Conservation (phyloP, 495 filamentous ascomycete genomes). For the Annulohypoxylon bovei region DNA sequence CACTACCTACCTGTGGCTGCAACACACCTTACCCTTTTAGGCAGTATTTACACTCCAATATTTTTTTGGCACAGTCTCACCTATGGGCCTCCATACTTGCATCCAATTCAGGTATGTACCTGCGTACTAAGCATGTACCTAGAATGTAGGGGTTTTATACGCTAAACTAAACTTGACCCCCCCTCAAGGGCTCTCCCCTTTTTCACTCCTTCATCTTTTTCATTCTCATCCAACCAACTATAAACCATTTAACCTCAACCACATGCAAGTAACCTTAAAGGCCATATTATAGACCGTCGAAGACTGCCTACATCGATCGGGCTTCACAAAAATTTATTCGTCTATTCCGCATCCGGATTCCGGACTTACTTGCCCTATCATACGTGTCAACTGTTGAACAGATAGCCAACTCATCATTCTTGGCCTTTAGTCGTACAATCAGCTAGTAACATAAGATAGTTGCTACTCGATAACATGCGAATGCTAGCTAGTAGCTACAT, state of each 20-base stretch:
- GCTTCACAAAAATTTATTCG: background rate
- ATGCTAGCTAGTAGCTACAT: background rate
- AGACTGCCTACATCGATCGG: background rate
- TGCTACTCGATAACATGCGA: background rate
- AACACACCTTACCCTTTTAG: no score
- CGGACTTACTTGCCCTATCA: conserved; percentile 10
- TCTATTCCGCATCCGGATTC: conserved; percentile 7
- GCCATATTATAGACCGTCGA: conserved; percentile 8
- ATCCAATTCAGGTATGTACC: no score
- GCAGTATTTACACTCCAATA: no score
- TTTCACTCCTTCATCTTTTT: conserved; percentile 14
- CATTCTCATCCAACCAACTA: conserved; percentile 10
- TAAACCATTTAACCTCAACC: background rate
- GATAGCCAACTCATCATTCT: conserved; percentile 19
- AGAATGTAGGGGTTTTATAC: conserved; percentile 7
- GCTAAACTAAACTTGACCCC: conserved; percentile 1
- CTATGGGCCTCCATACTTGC: no score
- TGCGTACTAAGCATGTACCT: no score
- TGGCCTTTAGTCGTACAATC: conserved; percentile 4
- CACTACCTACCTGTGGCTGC: no score
- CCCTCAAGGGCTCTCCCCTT: conserved; percentile 3
- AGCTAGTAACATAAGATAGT: background rate
- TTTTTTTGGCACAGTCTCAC: no score
- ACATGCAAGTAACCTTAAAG: conserved; percentile 30
- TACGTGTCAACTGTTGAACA: conserved; percentile 10